These are phyloP conservation scores for Magnusiomyces sp. DNA, from an alignment of 1,139 yeast genomes.

Conservation along the genomic window DNA sequence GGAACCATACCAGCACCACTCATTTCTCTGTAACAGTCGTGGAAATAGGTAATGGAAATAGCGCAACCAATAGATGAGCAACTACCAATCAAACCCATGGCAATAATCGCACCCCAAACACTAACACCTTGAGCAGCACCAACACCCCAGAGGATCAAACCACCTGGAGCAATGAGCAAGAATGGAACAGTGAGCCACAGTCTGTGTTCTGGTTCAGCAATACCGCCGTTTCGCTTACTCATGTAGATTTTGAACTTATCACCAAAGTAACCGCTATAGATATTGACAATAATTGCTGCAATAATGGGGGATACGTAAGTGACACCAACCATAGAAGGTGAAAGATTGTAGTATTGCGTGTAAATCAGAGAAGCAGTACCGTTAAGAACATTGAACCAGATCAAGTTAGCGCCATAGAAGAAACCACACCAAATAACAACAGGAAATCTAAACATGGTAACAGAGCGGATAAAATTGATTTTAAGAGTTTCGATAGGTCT, in stretches of 20 bases:
- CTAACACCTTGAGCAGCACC: slow-evolving; percentile 56
- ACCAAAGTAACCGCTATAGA: slow-evolving; percentile 40
- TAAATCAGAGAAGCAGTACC: slow-evolving; percentile 49
- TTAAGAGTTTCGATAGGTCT: slow-evolving; percentile 18
- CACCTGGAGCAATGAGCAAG: slow-evolving; percentile 59
- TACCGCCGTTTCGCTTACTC: slow-evolving; percentile 60
- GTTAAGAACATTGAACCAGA: slow-evolving; percentile 48
- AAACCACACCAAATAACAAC: slow-evolving; percentile 54
- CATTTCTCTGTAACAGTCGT: slow-evolving; percentile 46
- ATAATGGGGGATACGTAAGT: slow-evolving; percentile 72
- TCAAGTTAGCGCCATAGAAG: slow-evolving; percentile 53
- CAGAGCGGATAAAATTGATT: slow-evolving; percentile 21
- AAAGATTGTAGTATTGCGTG: slow-evolving; percentile 55
- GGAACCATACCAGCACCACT: slow-evolving; percentile 48
- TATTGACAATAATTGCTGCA: slow-evolving; percentile 68
- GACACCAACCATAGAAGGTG: slow-evolving; percentile 64
- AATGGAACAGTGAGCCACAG: slow-evolving; percentile 60
- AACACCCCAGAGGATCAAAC: slow-evolving; percentile 69
- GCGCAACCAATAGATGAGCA: slow-evolving; percentile 47
- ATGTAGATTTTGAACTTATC: slow-evolving; percentile 61
- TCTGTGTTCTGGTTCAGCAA: slow-evolving; percentile 70
- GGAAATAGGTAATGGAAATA: slow-evolving; percentile 44
- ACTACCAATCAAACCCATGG: slow-evolving; percentile 40
- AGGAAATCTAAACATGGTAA: slow-evolving; percentile 38
- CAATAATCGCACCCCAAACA: slow-evolving; percentile 43